Evolutionary conservation across 2,329 filamentous ascomycete species (phyloP), one percentile per base, ranked within the genome.

Genomic region (Fusarium sp.): DNA sequence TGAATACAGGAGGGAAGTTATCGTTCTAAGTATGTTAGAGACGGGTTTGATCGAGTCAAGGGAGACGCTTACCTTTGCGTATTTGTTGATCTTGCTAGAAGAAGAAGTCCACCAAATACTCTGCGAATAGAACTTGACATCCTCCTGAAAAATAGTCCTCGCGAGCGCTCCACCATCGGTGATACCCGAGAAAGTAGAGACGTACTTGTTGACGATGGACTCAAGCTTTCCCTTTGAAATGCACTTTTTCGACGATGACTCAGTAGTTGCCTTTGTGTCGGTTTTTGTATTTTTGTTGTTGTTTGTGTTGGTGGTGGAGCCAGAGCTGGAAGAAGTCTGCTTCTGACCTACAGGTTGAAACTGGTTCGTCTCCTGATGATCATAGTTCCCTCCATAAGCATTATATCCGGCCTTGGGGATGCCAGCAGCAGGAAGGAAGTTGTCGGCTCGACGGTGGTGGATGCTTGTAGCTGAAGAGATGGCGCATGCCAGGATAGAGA

Each of bases 41-140:
- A 14, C 2, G 7, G 16, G 2, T 2, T 5, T 15, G 9, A 1
- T n/a, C 6, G 16, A 12, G 16, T 8, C 6, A 5, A 40, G 4
- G 7, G 20, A 42, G 1, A n/a, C 22, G n/a, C 15, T 45, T 70
- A 67, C 69, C 46, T 66, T 53, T 22, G 60, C 65, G 18, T 71
- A 69, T 43, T 70, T 71, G 60, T 50, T 44, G 8, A 71, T 66
- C 40, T 67, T 30, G 12, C 42, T 46, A 4, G 69, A 66, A 3
- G 69, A 59, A 2, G 46, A 49, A 25, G 63, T 60, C 71, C 71
- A 73, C 71, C 71, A 73, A 14, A 66, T 32, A 27, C 62, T 70
- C 55, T 73, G 71, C 1, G 68, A 73, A 15, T 65, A 73, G 14
- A 73, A 25, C 57, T 63, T 68, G 55, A 68, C 58, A 27, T 72